Conservation (phyloP, 192 early-diverging fungal species). For the Spinellus fusiger region DNA sequence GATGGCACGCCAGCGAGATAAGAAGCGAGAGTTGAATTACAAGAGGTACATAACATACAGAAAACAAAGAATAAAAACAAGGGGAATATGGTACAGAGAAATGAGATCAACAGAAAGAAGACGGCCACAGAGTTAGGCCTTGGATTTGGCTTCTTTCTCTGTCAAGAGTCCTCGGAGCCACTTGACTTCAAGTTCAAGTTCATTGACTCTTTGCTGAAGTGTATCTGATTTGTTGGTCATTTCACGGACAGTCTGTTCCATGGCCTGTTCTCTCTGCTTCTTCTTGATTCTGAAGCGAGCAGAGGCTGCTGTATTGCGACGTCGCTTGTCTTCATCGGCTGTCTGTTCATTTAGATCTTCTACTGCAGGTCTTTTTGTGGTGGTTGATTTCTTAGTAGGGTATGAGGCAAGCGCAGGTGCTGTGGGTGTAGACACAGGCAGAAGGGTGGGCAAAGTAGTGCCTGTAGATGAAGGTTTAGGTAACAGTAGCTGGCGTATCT, state of each 20-base stretch:
- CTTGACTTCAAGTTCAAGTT: constrained; percentile 86
- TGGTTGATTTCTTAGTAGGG: background rate
- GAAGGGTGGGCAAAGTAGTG: background rate
- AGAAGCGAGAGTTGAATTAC: background rate
- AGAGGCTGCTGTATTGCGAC: constrained; percentile 91
- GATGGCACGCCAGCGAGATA: background rate
- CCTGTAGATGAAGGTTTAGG: constrained; percentile 18
- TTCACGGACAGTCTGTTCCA: constrained; percentile 76
- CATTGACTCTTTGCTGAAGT: constrained; percentile 72
- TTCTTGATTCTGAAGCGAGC: constrained; percentile 95
- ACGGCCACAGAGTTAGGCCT: too few species aligned
- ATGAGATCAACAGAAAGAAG: too few species aligned
- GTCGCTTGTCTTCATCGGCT: constrained; percentile 82
- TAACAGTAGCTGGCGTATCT: constrained; percentile 7
- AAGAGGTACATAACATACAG: background rate
- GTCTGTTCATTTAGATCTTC: constrained; percentile 5
- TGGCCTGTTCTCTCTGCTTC: constrained; percentile 82
- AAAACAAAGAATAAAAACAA: background rate
- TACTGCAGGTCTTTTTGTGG: constrained; percentile 1
- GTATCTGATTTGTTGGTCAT: constrained; percentile 63
- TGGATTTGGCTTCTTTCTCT: constrained; percentile 50
- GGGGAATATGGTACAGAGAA: background rate
- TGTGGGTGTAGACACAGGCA: background rate
- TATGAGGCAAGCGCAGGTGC: background rate
- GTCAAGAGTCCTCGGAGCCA: constrained; percentile 84